Percentiles rank a stretch among this genome's conserved stretches.
Conservation (phyloP, 2,329 filamentous ascomycete genomes). For the Sclerotiophoma versabilis region DNA sequence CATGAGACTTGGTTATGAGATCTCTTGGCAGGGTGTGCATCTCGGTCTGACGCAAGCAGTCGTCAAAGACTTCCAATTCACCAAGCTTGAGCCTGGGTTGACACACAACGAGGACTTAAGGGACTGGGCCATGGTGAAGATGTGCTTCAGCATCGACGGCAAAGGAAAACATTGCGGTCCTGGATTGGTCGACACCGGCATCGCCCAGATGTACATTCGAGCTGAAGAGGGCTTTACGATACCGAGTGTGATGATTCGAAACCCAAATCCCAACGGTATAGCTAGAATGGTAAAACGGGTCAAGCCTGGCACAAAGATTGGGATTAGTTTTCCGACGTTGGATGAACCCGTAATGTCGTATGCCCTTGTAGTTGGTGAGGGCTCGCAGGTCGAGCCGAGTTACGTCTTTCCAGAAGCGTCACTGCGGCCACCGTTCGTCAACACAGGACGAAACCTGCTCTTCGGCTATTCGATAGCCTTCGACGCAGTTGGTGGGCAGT, state of each 20-base stretch:
- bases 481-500: conserved; percentile 42
- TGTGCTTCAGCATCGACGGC: conserved; percentile 40
- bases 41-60: conserved; percentile 39
- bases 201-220: conserved; percentile 47
- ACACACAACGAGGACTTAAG: conserved; percentile 37
- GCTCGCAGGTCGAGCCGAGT: conserved; percentile 33
- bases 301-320: conserved; percentile 38
- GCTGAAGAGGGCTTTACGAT: conserved; percentile 35
- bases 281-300: conserved; percentile 40
- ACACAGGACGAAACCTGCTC: conserved; percentile 45
- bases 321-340: conserved; percentile 33
- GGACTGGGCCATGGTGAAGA: conserved; percentile 46
- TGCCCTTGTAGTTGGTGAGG: conserved; percentile 37
- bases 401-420: conserved; percentile 38
- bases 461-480: conserved; percentile 44
- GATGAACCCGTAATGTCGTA: conserved; percentile 29
- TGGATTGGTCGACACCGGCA: conserved; percentile 44
- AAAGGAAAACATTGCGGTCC: conserved; percentile 31
- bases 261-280: conserved; percentile 39
- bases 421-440: conserved; percentile 37
- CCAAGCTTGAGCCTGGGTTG: conserved; percentile 34
- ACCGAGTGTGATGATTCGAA: conserved; percentile 39
- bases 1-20: conserved; percentile 37
- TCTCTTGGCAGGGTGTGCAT: conserved; percentile 40
- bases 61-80: conserved; percentile 32